These are phyloP conservation scores for Erodium moschatum DNA, from an alignment of 441 rosid genomes.

Conservation along the genomic window DNA sequence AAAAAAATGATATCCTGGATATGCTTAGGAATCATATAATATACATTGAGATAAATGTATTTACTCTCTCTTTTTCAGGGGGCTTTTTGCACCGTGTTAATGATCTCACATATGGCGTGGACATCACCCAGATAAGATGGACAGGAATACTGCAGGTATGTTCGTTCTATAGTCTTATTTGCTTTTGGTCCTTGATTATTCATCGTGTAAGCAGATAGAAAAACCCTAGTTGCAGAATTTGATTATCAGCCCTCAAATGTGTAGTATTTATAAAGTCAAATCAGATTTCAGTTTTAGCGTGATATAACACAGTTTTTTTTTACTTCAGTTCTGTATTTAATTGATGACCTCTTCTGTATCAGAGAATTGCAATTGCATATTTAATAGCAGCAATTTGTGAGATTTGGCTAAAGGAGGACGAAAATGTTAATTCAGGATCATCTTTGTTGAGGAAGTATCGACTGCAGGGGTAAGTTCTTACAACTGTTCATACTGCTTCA, in stretches of 20 bases:
- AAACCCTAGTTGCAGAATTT: background rate
- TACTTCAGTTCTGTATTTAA: background rate
- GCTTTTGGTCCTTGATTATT: background rate
- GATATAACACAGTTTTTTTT: background rate
- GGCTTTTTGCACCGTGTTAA: constrained; percentile 70
- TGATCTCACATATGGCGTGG: constrained; percentile 53
- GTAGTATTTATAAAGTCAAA: background rate
- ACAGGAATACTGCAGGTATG: constrained; percentile 77
- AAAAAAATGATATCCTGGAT: background rate
- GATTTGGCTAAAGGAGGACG: constrained; percentile 8
- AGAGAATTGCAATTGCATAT: constrained; percentile 9
- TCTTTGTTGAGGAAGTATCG: constrained; percentile 8
- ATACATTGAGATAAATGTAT: constrained; percentile 11
- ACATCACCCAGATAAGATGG: constrained; percentile 46
- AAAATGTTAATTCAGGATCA: constrained; percentile 5
- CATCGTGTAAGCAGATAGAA: background rate
- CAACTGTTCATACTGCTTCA: background rate
- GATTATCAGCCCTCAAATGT: background rate
- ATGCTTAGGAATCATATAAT: background rate
- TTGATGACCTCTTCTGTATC: background rate
- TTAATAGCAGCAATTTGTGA: constrained; percentile 7
- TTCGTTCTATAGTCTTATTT: background rate
- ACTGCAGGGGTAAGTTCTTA: background rate
- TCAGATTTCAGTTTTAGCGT: background rate
- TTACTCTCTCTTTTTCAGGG: constrained; percentile 33